Conservation (phyloP, 768 basidiomycete genomes). For the Neoboletus magnificus region DNA sequence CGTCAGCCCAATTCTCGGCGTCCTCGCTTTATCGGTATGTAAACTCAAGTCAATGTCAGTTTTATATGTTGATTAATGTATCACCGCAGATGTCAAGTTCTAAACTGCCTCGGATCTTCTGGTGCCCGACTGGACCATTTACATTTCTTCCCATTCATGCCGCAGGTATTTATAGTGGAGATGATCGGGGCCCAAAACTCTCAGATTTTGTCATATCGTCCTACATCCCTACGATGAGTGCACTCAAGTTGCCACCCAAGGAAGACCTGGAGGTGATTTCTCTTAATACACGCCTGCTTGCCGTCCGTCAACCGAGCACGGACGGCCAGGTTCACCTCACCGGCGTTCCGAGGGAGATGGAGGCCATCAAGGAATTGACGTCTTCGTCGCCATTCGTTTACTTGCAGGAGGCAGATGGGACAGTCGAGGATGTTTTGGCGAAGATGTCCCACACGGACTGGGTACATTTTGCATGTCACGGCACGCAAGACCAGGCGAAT, state of each 20-base stretch:
- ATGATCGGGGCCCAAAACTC: background rate
- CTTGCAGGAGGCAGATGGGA: background rate
- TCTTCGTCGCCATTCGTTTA: background rate
- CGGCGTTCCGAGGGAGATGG: conserved; percentile 12
- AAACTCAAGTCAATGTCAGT: background rate
- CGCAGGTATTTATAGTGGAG: background rate
- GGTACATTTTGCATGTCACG: conserved; percentile 36
- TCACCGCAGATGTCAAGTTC: background rate
- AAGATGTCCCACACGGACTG: background rate
- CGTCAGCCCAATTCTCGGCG: background rate
- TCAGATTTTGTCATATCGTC: conserved; percentile 11
- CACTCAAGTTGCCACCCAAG: conserved; percentile 5
- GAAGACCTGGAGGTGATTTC: background rate
- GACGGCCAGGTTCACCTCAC: conserved; percentile 3
- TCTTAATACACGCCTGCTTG: background rate
- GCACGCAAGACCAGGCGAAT: conserved; percentile 11
- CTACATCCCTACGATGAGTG: conserved; percentile 28
- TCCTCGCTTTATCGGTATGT: background rate
- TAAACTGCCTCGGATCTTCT: background rate
- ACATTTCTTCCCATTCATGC: background rate
- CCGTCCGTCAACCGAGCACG: conserved; percentile 13
- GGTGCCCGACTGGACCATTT: background rate
- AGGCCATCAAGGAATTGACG: conserved; percentile 8
- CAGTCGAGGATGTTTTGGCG: background rate
- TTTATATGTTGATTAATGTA: background rate